Conservation (phyloP, 2,329 filamentous ascomycete species). For the Chalaropsis thielavioides region DNA sequence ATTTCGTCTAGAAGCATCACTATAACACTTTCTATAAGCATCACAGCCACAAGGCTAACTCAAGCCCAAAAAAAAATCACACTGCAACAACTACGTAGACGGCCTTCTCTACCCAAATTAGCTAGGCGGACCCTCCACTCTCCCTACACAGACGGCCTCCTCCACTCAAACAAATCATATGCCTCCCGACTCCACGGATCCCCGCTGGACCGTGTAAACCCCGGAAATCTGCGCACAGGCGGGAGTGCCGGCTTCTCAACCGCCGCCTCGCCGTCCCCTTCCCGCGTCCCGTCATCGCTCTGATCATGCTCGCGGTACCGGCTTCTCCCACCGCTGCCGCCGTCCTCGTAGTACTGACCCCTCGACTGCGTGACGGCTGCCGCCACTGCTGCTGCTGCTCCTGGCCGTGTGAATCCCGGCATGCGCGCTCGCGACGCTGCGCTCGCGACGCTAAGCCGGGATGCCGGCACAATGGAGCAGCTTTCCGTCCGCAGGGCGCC, state of each 20-base stretch:
- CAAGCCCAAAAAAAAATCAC: too few species aligned
- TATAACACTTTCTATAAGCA: too few species aligned
- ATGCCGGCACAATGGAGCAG: neutral
- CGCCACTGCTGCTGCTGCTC: neutral
- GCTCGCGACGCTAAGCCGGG: neutral
- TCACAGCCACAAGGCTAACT: too few species aligned
- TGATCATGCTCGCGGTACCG: neutral
- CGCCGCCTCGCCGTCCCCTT: neutral
- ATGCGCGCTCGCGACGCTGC: neutral
- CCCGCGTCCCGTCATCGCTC: neutral
- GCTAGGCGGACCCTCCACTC: too few species aligned
- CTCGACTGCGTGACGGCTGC: neutral
- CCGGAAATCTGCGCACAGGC: conserved; percentile 12
- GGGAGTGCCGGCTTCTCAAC: neutral
- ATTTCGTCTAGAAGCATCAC: too few species aligned
- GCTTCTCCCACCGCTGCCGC: too few species aligned
- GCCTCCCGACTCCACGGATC: conserved; percentile 26
- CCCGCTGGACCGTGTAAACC: conserved; percentile 14
- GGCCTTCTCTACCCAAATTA: conserved; percentile 21
- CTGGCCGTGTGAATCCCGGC: neutral
- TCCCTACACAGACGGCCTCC: neutral
- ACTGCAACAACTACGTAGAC: too few species aligned
- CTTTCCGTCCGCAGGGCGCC: neutral
- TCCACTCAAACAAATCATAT: conserved; percentile 25
- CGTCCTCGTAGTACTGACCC: neutral